phyloP scores from a whole-genome alignment of 495 filamentous ascomycete genomes.

The Mytilinidion resinicola region DNA sequence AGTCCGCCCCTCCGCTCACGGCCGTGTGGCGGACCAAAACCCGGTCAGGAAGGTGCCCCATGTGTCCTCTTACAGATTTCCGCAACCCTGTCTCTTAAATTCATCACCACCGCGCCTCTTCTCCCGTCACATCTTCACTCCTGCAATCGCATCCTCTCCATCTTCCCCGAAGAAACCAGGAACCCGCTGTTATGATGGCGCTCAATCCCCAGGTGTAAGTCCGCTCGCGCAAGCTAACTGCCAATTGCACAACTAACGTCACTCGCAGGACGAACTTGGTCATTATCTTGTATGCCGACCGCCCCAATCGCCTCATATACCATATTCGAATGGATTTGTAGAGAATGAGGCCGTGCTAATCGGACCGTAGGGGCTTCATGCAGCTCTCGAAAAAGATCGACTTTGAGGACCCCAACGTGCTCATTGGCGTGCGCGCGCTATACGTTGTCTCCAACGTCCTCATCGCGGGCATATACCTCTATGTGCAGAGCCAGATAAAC shows the following conservation, averaged over 20 bases:
- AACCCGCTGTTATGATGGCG: conserved; percentile 22
- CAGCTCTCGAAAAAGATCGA: conserved; percentile 93
- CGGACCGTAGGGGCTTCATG: conserved; percentile 65
- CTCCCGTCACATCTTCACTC: too few relatives aligned
- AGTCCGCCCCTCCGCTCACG: too few relatives aligned
- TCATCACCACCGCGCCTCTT: too few relatives aligned
- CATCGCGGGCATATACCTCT: conserved; percentile 77
- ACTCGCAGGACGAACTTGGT: conserved; percentile 73
- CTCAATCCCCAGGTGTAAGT: conserved; percentile 37
- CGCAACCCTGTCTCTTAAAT: too few relatives aligned
- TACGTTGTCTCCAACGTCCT: conserved; percentile 87
- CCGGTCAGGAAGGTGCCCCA: too few relatives aligned
- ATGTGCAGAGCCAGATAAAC: conserved; percentile 74
- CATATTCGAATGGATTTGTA: too few relatives aligned
- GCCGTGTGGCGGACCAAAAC: too few relatives aligned
- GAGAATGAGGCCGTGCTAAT: background rate
- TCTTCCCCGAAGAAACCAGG: background rate
- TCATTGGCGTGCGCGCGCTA: conserved; percentile 72
- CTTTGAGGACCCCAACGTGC: conserved; percentile 83
- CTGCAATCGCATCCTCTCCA: too few relatives aligned
- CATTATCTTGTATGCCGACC: conserved; percentile 60
- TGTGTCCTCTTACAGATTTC: too few relatives aligned
- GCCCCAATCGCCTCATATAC: background rate
- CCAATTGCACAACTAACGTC: background rate
- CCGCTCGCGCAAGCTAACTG: too few relatives aligned